A percentile compares a stretch with the other conserved stretches of the same genome.
These are phyloP conservation scores for Lipomyces yamadae DNA, from an alignment of 805 yeast genomes.

Conservation along the genomic window DNA sequence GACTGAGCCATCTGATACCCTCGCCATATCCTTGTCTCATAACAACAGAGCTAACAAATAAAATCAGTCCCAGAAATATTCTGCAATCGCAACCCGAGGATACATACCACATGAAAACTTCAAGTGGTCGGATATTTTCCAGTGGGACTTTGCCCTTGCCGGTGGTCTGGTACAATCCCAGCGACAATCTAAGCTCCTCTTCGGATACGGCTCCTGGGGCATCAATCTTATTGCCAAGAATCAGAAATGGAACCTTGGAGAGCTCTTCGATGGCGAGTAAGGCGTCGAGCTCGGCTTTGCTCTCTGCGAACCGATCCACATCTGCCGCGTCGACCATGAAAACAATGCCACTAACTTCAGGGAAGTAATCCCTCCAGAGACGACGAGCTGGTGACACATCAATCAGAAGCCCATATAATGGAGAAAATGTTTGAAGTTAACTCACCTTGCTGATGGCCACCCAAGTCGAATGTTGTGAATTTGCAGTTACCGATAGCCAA, in stretches of 20 bases:
- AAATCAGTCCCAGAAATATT: background rate
- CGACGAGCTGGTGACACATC: conserved; percentile 71
- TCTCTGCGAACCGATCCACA: conserved; percentile 91
- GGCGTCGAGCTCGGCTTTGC: conserved; percentile 92
- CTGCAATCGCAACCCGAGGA: background rate
- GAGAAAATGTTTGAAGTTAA: background rate
- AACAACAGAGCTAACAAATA: conserved; percentile 67
- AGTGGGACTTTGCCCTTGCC: conserved; percentile 79
- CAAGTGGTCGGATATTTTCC: conserved; percentile 85
- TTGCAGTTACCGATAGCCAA: conserved; percentile 94
- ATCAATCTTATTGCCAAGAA: conserved; percentile 96
- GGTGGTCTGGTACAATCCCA: conserved; percentile 86
- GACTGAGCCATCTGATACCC: conserved; percentile 97
- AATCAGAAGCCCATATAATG: too few relatives aligned
- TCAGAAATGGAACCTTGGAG: conserved; percentile 83
- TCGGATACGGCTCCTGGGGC: conserved; percentile 93
- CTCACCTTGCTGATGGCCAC: conserved; percentile 85
- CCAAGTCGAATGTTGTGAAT: conserved; percentile 97
- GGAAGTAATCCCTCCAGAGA: conserved; percentile 99
- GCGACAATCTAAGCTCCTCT: conserved; percentile 86
- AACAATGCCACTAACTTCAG: conserved; percentile 97
- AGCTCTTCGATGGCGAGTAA: conserved; percentile 92
- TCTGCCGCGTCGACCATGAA: conserved; percentile 97
- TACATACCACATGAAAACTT: conserved; percentile 80
- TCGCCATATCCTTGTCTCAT: conserved; percentile 99